Evolutionary conservation across 164 flowering plant species (phyloP).

Genomic region (Kalanchoe fedtschenkoi): DNA sequence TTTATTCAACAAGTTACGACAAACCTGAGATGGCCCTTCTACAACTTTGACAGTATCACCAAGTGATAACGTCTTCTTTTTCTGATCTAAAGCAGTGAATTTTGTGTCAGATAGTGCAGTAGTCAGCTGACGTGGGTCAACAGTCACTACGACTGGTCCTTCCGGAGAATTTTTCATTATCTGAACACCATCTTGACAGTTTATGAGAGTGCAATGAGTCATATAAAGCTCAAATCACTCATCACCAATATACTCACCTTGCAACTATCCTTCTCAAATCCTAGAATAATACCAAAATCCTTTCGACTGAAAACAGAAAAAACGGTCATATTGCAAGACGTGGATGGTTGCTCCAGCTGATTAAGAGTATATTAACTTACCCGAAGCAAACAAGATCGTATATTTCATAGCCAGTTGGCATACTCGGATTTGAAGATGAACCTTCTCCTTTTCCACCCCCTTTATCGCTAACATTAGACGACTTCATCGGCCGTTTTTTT

Average conservation of each 20-base stretch:
- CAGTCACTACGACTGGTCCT: conserved; percentile 35
- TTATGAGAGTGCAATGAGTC: neutral
- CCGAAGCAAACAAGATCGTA: conserved; percentile 72
- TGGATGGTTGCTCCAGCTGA: neutral
- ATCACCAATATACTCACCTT: conserved; percentile 39
- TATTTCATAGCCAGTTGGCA: conserved; percentile 34
- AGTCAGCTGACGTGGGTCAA: conserved; percentile 36
- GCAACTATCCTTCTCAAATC: conserved; percentile 52
- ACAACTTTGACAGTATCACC: conserved; percentile 54
- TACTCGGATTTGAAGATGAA: conserved; percentile 24
- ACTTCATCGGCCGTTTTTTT: conserved; percentile 15
- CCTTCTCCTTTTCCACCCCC: conserved; percentile 43
- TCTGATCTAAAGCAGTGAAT: conserved; percentile 56
- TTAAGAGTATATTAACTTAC: conserved; percentile 25
- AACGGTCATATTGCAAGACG: neutral
- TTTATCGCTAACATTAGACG: conserved; percentile 17
- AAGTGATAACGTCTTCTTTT: conserved; percentile 38
- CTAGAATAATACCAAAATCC: conserved; percentile 72
- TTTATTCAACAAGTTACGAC: neutral
- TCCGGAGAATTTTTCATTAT: conserved; percentile 53
- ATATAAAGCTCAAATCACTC: neutral
- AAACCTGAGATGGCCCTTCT: conserved; percentile 78
- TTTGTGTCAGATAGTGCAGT: conserved; percentile 38
- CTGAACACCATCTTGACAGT: conserved; percentile 23
- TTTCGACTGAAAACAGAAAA: conserved; percentile 38